These are phyloP conservation scores for Falciphora oryzae DNA, from an alignment of 2,329 filamentous ascomycete genomes.

Conservation along the genomic window DNA sequence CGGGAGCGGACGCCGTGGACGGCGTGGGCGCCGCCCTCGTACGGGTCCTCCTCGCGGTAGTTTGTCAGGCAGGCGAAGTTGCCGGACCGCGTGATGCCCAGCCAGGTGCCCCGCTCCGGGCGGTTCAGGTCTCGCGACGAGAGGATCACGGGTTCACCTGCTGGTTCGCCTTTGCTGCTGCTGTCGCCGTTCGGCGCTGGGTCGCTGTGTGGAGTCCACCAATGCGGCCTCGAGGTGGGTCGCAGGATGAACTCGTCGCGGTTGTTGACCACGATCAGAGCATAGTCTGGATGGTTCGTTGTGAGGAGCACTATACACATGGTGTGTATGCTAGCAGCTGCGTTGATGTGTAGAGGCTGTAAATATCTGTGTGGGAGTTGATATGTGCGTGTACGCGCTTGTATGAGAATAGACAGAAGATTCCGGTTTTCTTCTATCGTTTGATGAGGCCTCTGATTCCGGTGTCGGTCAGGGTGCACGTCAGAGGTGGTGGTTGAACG, in stretches of 20 bases:
- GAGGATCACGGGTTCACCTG: constrained; percentile 36
- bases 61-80: constrained; percentile 61
- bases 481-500: too few relatives aligned
- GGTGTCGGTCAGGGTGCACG: too few relatives aligned
- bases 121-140: constrained; percentile 58
- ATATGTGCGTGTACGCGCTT: not conserved
- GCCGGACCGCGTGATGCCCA: constrained; percentile 55
- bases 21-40: constrained; percentile 44
- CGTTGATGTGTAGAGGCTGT: not conserved
- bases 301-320: constrained; percentile 79
- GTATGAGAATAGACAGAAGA: too few relatives aligned
- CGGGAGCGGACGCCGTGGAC: constrained; percentile 51
- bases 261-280: constrained; percentile 71
- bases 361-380: not conserved
- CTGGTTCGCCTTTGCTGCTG: constrained; percentile 1
- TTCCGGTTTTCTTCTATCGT: too few relatives aligned
- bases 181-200: constrained; percentile 19
- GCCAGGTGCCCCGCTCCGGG: constrained; percentile 59
- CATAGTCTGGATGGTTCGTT: constrained; percentile 69
- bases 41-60: constrained; percentile 50
- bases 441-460: too few relatives aligned
- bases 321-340: constrained; percentile 11
- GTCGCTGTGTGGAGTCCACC: constrained; percentile 41
- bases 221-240: constrained; percentile 58
- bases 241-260: constrained; percentile 67